Base-by-base conservation (phyloP, 2,329 filamentous ascomycete species). In the Mariannaea elegans region DNA sequence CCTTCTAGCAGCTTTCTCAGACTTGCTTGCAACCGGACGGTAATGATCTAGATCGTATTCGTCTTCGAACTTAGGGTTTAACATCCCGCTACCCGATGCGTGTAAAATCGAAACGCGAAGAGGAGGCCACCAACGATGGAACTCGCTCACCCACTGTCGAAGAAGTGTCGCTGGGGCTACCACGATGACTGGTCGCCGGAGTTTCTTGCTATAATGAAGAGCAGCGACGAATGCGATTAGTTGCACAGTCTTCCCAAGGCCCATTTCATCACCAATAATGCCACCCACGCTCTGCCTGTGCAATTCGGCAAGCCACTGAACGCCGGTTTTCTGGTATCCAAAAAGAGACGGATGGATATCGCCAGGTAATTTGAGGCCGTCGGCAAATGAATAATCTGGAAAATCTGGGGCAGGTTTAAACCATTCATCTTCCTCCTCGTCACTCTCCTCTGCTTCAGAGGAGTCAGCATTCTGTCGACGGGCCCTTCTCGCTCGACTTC, bases 91-190 rank as follows among this genome's bases (percentile, higher is more conserved):
- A 3, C 95, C 95, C 4, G 95, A 97, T 1, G 93, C 93, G 73
- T 99, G 95, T 47, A 99, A 76, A 62, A 99, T 98, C 0, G 94
- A 97, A 5, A 99, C 95, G 39, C 96, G 87, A 29, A 99, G 81
- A n/a, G 95, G 90, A n/a, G 95, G 95, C 96, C 96, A 99, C 96
- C 96, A 99, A 12, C 90, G 88, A 77, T 99, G 96, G 69, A 99
- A 98, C 72, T 99, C 95, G 65, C 96, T 97, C 12, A 97, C 95
- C 95, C 95, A 99, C 74, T 99, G 95, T 62, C 93, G 91, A 79
- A 99, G 89, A 21, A 99, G 90, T 0, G 95, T 99, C 3, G 94
- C 94, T 2, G 95, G 95, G 49, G 93, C 94, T 4, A 99, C 93
- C 7, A 99, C 86, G 60, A 99, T 92, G 41, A 96, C 88, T 0